A percentile compares a stretch with the other conserved stretches of the same genome.
phyloP scores from a whole-genome alignment of 805 yeast species.

The Danielia oregonensis region DNA sequence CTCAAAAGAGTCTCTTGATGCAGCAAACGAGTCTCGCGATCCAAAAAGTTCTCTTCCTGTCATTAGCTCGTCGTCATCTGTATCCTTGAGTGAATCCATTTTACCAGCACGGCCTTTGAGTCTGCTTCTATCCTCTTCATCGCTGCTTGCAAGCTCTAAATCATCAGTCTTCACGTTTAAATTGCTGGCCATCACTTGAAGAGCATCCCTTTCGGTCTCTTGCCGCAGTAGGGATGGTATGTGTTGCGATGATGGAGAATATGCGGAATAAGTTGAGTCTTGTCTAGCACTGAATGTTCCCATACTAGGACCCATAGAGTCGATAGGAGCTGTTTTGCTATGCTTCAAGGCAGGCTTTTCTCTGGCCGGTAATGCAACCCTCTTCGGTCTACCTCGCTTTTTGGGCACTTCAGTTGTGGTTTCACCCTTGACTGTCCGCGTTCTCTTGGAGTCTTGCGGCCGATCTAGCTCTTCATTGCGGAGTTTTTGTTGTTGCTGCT shows the following conservation, averaged over 20 bases:
- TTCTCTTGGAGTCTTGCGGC: no score
- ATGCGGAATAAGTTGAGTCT: constrained; percentile 6
- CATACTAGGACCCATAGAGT: constrained; percentile 25
- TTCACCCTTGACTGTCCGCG: no score
- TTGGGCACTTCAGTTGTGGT: constrained; percentile 32
- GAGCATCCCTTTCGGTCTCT: constrained; percentile 40
- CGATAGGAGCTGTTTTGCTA: constrained; percentile 34
- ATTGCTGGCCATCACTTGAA: constrained; percentile 30
- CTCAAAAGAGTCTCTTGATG: constrained; percentile 21
- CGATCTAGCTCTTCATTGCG: no score
- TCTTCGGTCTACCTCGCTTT: constrained; percentile 37
- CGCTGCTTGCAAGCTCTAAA: constrained; percentile 30
- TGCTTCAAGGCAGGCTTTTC: constrained; percentile 27
- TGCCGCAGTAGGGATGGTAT: constrained; percentile 23
- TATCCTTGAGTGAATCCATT: constrained; percentile 1
- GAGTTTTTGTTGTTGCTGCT: constrained; percentile 9
- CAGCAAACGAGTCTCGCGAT: constrained; percentile 25
- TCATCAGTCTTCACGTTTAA: constrained; percentile 36
- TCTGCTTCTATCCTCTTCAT: constrained; percentile 12
- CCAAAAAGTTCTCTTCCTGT: constrained; percentile 40
- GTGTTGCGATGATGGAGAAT: constrained; percentile 6
- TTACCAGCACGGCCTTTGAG: not conserved
- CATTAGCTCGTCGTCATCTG: constrained; percentile 32
- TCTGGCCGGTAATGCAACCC: constrained; percentile 21
- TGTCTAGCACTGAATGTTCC: constrained; percentile 25